Conservation (phyloP, 257 asterid species). For the Solanum bulbocastanum region DNA sequence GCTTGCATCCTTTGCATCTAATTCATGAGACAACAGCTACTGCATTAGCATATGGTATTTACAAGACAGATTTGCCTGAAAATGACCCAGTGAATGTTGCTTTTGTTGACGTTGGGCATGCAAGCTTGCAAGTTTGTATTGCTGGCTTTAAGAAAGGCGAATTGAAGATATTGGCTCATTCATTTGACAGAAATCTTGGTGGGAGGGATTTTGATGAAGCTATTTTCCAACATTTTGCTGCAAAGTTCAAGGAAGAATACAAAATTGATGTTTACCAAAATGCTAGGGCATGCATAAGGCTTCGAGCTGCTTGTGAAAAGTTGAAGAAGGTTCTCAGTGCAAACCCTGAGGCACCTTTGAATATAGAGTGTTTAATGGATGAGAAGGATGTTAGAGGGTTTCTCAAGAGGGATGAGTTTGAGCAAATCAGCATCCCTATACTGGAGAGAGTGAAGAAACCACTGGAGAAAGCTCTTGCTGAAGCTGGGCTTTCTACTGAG, state of each 20-base stretch:
- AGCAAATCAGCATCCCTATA: conserved; percentile 68
- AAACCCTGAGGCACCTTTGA: conserved; percentile 85
- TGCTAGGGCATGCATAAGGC: conserved; percentile 87
- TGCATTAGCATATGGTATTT: conserved; percentile 91
- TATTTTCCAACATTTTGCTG: conserved; percentile 81
- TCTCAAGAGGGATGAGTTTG: conserved; percentile 91
- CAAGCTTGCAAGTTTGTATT: conserved; percentile 90
- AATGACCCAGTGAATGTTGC: conserved; percentile 67
- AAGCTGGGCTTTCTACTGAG: conserved; percentile 60
- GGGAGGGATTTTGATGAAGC: conserved; percentile 95
- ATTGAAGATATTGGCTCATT: conserved; percentile 77
- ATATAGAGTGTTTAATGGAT: conserved; percentile 91
- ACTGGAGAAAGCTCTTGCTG: conserved; percentile 74
- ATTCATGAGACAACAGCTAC: conserved; percentile 95
- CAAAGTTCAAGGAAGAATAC: conserved; percentile 80
- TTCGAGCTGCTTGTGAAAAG: conserved; percentile 64
- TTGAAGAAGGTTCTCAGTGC: conserved; percentile 53
- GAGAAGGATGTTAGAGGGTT: conserved; percentile 89
- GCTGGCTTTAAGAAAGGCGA: conserved; percentile 94
- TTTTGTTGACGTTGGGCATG: conserved; percentile 82
- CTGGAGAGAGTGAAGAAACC: conserved; percentile 92
- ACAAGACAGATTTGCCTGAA: conserved; percentile 93
- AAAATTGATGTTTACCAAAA: conserved; percentile 84
- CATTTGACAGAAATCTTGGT: conserved; percentile 86
- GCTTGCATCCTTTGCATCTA: conserved; percentile 80